Conservation (phyloP, 257 asterid genomes). For the Solanum pinnatisectum region DNA sequence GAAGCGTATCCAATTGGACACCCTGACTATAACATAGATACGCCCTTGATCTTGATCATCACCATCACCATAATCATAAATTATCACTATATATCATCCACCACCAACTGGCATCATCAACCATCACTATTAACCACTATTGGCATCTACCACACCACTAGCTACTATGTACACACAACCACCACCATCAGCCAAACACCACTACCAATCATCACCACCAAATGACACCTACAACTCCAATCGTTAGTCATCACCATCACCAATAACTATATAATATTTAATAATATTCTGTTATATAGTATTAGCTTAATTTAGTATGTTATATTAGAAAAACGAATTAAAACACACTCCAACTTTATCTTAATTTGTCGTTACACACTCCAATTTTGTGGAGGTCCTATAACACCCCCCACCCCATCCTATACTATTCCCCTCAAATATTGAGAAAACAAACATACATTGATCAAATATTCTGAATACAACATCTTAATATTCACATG, state of each 20-base stretch:
- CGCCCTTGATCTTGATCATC: too few species aligned
- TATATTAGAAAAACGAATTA: too few species aligned
- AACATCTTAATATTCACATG: not conserved
- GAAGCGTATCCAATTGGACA: fast-evolving
- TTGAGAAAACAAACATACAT: not conserved
- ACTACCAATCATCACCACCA: not conserved
- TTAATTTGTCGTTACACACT: not conserved
- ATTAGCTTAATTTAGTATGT: too few species aligned
- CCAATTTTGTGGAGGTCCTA: too few species aligned
- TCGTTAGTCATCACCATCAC: not conserved
- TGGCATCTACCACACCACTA: not conserved
- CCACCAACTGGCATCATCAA: not conserved
- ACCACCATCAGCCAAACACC: not conserved
- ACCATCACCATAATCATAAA: not conserved
- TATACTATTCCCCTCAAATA: not conserved
- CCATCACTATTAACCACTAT: not conserved
- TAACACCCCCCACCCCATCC: not conserved
- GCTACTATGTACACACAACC: not conserved
- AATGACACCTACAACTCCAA: too few species aligned
- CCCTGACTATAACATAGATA: too few species aligned
- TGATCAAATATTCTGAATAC: not conserved
- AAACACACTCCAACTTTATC: not conserved
- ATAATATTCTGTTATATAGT: not conserved
- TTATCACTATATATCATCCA: not conserved
- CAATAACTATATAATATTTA: not conserved